phyloP scores from a whole-genome alignment of 495 filamentous ascomycete genomes.

The Clavariopsis aquatica region DNA sequence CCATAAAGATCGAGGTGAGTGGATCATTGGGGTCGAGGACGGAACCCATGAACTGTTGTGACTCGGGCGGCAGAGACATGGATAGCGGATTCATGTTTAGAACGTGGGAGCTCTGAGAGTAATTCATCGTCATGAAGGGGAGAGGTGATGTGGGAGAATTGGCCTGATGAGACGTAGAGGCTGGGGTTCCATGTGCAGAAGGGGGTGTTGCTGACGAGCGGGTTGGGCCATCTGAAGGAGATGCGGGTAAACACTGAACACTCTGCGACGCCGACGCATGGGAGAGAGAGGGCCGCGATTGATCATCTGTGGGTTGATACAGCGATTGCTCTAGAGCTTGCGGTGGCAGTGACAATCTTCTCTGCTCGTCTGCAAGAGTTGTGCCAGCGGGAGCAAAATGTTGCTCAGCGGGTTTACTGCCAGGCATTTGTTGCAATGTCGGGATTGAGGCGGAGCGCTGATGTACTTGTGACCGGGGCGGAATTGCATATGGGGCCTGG shows the following conservation, averaged over 20 bases:
- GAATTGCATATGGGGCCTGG: conserved; percentile 21
- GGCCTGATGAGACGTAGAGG: conserved; percentile 15
- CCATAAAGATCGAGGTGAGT: conserved; percentile 50
- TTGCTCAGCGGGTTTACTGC: conserved; percentile 19
- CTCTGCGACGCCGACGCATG: conserved; percentile 13
- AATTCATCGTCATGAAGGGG: conserved; percentile 24
- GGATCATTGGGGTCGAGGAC: conserved; percentile 50
- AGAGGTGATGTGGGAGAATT: conserved; percentile 11
- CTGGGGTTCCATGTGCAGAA: conserved; percentile 16
- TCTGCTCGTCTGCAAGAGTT: conserved; percentile 28
- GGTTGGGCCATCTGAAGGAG: neutral
- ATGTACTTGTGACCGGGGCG: conserved; percentile 37
- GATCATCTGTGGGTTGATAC: conserved; percentile 5
- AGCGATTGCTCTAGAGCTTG: conserved; percentile 23
- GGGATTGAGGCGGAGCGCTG: conserved; percentile 47
- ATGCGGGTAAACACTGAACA: conserved; percentile 4
- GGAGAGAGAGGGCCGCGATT: conserved; percentile 15
- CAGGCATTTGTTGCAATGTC: conserved; percentile 40
- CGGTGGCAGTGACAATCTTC: conserved; percentile 47
- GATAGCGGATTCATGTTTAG: conserved; percentile 47
- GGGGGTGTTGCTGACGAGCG: neutral
- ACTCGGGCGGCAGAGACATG: conserved; percentile 51
- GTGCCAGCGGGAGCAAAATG: conserved; percentile 38
- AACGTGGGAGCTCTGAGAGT: conserved; percentile 5
- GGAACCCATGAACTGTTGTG: conserved; percentile 52